A percentile compares a stretch with the other conserved stretches of the same genome.
These are phyloP conservation scores for Mortierella sp. DNA, from an alignment of 371 early-diverging fungal species.

Conservation along the genomic window DNA sequence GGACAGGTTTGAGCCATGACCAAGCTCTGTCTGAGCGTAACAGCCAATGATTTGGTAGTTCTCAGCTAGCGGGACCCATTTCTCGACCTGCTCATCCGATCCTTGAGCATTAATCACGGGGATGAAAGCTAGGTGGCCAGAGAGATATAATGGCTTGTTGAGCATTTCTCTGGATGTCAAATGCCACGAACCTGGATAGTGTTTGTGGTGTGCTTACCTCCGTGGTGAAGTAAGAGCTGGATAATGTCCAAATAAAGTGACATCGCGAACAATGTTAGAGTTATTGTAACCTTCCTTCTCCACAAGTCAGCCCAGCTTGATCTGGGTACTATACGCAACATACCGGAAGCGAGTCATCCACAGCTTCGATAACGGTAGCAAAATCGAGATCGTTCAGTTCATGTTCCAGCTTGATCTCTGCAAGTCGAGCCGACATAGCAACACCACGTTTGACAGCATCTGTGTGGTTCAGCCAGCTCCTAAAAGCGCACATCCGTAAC, in stretches of 20 bases:
- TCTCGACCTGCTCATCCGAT: slow-evolving; percentile 80
- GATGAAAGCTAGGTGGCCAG: slow-evolving; percentile 72
- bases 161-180: too few species aligned
- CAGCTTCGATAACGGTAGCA: slow-evolving; percentile 42
- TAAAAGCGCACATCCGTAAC: neutral
- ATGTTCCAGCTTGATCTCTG: slow-evolving; percentile 48
- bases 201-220: slow-evolving; percentile 24
- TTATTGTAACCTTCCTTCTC: neutral
- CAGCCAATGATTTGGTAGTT: slow-evolving; percentile 85
- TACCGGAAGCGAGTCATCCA: slow-evolving; percentile 46
- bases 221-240: slow-evolving; percentile 42
- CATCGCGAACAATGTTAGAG: neutral
- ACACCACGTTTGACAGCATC: slow-evolving; percentile 53
- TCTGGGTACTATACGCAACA: too few species aligned
- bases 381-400: slow-evolving; percentile 52
- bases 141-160: too few species aligned
- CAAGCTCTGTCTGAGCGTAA: slow-evolving; percentile 83
- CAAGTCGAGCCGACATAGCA: slow-evolving; percentile 51
- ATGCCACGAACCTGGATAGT: too few species aligned
- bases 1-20: slow-evolving; percentile 75
- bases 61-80: slow-evolving; percentile 78
- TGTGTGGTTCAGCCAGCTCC: slow-evolving; percentile 51
- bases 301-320: neutral
- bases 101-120: slow-evolving; percentile 81
- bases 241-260: neutral